Conservation (phyloP, 208 protist species). For the Herpetomonas tarakana region DNA sequence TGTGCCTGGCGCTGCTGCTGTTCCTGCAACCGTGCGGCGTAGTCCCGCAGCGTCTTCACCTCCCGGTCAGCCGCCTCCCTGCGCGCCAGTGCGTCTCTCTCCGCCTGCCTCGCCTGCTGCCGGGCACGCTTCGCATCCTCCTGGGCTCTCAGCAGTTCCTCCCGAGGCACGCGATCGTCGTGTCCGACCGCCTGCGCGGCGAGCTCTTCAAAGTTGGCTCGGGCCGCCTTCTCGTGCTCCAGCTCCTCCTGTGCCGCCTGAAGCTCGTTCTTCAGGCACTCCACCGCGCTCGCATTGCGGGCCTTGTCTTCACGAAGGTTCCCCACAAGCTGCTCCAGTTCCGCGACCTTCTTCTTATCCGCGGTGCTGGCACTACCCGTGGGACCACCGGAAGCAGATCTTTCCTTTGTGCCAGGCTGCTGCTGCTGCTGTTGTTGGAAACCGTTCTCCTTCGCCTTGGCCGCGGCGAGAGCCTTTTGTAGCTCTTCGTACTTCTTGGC, state of each 20-base stretch:
- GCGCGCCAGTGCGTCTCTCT: slow-evolving; percentile 16
- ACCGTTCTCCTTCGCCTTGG: slow-evolving; percentile 9
- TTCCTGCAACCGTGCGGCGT: slow-evolving; percentile 38
- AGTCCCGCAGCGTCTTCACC: slow-evolving; percentile 40
- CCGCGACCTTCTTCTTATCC: slow-evolving; percentile 21
- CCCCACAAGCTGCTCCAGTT: slow-evolving; percentile 21
- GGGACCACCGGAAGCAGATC: too few relatives aligned
- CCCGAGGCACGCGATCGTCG: slow-evolving; percentile 20
- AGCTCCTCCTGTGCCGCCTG: slow-evolving; percentile 21
- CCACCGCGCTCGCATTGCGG: slow-evolving; percentile 22
- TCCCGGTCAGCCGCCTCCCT: slow-evolving; percentile 30
- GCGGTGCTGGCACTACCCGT: background rate
- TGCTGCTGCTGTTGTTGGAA: too few relatives aligned
- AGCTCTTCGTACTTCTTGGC: slow-evolving; percentile 16
- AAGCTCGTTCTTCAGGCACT: slow-evolving; percentile 23
- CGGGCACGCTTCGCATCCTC: slow-evolving; percentile 10
- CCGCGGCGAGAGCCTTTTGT: background rate
- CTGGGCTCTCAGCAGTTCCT: slow-evolving; percentile 25
- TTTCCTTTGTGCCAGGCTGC: too few relatives aligned
- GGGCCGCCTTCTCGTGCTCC: slow-evolving; percentile 23
- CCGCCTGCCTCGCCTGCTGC: slow-evolving; percentile 18
- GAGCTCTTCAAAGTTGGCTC: slow-evolving; percentile 34
- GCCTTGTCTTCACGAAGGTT: slow-evolving; percentile 25
- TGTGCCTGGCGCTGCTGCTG: slow-evolving; percentile 22
- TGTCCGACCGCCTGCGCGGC: slow-evolving; percentile 25